phyloP scores from a whole-genome alignment of 2,329 filamentous ascomycete species.

The Aspergillus clavatus region DNA sequence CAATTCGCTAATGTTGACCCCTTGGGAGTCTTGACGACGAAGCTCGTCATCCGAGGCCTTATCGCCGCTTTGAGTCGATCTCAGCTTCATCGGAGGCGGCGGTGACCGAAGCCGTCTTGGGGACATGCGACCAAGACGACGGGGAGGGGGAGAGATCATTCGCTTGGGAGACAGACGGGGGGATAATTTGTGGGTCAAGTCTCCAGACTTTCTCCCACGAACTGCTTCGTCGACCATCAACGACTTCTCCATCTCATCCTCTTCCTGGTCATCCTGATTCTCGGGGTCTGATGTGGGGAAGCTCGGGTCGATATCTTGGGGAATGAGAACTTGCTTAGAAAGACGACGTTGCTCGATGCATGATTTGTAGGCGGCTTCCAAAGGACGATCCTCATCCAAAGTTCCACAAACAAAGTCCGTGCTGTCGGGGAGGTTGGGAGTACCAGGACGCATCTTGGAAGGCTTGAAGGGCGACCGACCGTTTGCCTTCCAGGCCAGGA shows the following conservation, averaged over 20 bases:
- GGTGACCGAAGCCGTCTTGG: constrained; percentile 67
- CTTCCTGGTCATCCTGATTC: constrained; percentile 71
- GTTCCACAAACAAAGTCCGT: constrained; percentile 99
- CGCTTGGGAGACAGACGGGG: constrained; percentile 58
- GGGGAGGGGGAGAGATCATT: constrained; percentile 50
- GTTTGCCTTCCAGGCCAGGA: constrained; percentile 23
- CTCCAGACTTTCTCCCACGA: constrained; percentile 43
- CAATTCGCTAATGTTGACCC: constrained; percentile 50
- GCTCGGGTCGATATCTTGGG: constrained; percentile 97
- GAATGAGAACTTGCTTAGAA: constrained; percentile 73
- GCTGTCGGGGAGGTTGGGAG: constrained; percentile 86
- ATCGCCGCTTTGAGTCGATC: constrained; percentile 45
- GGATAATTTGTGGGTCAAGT: constrained; percentile 48
- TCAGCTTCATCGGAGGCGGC: constrained; percentile 53
- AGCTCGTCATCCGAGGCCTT: constrained; percentile 33
- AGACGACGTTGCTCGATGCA: constrained; percentile 76
- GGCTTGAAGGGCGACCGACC: constrained; percentile 38
- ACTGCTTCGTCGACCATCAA: constrained; percentile 48
- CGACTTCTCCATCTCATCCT: constrained; percentile 49
- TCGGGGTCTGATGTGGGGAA: constrained; percentile 94
- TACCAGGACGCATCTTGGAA: constrained; percentile 59
- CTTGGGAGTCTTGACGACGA: constrained; percentile 45
- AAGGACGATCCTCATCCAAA: constrained; percentile 84
- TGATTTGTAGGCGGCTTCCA: constrained; percentile 91
- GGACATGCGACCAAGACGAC: constrained; percentile 52